These are phyloP conservation scores for Candida hispaniensis DNA, from an alignment of 805 yeast species.

Conservation along the genomic window DNA sequence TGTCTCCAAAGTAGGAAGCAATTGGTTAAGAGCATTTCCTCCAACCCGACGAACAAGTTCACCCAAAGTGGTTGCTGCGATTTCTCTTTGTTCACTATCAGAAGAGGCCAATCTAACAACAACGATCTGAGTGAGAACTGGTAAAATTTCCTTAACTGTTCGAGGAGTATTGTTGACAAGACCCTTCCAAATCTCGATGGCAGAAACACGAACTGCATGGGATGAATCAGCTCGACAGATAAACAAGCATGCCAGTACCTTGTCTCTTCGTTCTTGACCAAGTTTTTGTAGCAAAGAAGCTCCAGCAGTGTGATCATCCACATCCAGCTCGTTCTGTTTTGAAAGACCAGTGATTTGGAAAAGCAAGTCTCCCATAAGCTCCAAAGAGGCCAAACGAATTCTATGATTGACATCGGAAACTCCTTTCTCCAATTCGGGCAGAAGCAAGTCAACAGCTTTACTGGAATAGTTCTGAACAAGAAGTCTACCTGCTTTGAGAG, in stretches of 20 bases:
- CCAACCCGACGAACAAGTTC: constrained; percentile 93
- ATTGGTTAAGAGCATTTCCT: constrained; percentile 67
- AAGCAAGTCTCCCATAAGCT: constrained; percentile 86
- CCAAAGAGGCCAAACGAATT: constrained; percentile 87
- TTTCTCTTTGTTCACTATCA: constrained; percentile 66
- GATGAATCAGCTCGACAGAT: constrained; percentile 89
- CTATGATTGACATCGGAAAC: constrained; percentile 71
- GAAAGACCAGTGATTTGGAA: constrained; percentile 89
- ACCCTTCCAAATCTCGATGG: constrained; percentile 94
- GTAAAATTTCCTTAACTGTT: constrained; percentile 83
- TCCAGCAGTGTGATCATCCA: constrained; percentile 31
- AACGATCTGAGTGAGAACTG: constrained; percentile 67
- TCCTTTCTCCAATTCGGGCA: constrained; percentile 91
- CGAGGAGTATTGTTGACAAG: constrained; percentile 92
- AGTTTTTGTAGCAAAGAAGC: constrained; percentile 62
- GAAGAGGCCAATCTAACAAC: constrained; percentile 76
- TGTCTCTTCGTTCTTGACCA: constrained; percentile 82
- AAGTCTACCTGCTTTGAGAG: constrained; percentile 85
- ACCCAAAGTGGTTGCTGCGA: constrained; percentile 89
- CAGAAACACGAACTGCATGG: constrained; percentile 75
- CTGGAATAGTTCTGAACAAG: constrained; percentile 85
- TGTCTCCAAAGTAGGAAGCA: constrained; percentile 73
- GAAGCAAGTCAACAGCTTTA: constrained; percentile 80
- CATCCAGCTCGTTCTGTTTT: constrained; percentile 42
- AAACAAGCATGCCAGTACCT: constrained; percentile 73